Conservation (phyloP, 2,329 filamentous ascomycete species). For the Colletotrichum incanum region DNA sequence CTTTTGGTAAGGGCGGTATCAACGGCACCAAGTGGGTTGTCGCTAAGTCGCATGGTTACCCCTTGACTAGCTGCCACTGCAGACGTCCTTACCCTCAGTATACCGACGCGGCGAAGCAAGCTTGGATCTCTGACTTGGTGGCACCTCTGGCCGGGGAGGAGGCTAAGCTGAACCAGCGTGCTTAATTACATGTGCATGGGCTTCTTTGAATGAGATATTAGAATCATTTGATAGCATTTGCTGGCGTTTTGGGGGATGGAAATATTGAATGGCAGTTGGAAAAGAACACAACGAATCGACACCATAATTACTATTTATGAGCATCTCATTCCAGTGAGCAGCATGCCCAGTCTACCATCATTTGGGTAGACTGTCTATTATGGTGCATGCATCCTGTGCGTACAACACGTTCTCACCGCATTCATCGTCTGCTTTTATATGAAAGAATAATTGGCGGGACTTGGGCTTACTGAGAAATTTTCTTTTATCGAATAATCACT, state of each 20-base stretch:
- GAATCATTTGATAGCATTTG: background rate
- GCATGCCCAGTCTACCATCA: background rate
- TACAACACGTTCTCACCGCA: background rate
- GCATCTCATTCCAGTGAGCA: background rate
- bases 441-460: background rate
- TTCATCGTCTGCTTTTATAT: too few relatives aligned
- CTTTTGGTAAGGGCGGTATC: slow-evolving; percentile 71
- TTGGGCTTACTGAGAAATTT: too few relatives aligned
- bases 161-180: slow-evolving; percentile 34
- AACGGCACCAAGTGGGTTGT: slow-evolving; percentile 75
- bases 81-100: slow-evolving; percentile 69
- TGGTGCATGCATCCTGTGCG: background rate
- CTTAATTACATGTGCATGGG: background rate
- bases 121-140: slow-evolving; percentile 49
- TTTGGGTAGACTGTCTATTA: background rate
- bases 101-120: slow-evolving; percentile 52
- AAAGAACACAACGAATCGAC: background rate
- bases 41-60: slow-evolving; percentile 67
- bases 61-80: slow-evolving; percentile 65
- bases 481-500: too few relatives aligned
- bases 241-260: background rate
- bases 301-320: too few relatives aligned
- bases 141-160: slow-evolving; percentile 41
- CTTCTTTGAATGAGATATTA: background rate
- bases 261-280: background rate